A percentile compares a stretch with the other conserved stretches of the same genome.
Evolutionary conservation across 768 basidiomycete genomes (phyloP).

Genomic region (Psilocybe tampanensis): DNA sequence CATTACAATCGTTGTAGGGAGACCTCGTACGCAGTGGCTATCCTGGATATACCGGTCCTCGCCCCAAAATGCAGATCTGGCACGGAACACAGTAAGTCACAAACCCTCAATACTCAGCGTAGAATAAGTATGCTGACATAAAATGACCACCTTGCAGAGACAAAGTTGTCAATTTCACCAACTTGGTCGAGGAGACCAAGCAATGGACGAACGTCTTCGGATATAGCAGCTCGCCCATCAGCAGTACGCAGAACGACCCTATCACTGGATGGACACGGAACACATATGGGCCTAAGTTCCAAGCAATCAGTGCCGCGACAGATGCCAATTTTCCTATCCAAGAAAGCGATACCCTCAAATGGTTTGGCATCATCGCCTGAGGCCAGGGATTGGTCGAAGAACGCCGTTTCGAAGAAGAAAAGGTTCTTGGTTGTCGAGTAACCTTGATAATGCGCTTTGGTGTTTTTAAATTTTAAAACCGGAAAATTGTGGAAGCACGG

Average conservation of each 20-base stretch:
- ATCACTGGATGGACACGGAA: conserved; percentile 46
- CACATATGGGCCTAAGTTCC: conserved; percentile 50
- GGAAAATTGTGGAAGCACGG: too few relatives aligned
- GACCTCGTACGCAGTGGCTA: conserved; percentile 47
- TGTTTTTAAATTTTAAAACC: too few relatives aligned
- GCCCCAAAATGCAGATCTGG: conserved; percentile 56
- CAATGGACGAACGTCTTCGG: conserved; percentile 61
- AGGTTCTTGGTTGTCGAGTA: too few relatives aligned
- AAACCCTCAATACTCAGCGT: too few relatives aligned
- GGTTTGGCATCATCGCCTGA: conserved; percentile 47
- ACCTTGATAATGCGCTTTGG: too few relatives aligned
- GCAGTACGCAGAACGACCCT: conserved; percentile 43
- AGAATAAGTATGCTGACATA: not conserved
- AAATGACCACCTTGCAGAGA: conserved; percentile 37
- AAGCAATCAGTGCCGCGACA: conserved; percentile 48
- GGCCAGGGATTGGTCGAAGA: too few relatives aligned
- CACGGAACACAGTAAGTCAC: conserved; percentile 49
- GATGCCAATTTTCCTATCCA: conserved; percentile 54
- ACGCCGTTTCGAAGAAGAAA: too few relatives aligned
- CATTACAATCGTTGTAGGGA: conserved; percentile 28
- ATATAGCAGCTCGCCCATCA: conserved; percentile 40
- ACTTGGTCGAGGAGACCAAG: conserved; percentile 54
- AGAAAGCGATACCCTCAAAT: conserved; percentile 46
- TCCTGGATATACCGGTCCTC: conserved; percentile 53
- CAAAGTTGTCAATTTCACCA: conserved; percentile 49